A percentile compares a stretch with the other conserved stretches of the same genome.
Evolutionary conservation across 2,329 filamentous ascomycete genomes (phyloP).

Genomic region (Colletotrichum siamense): DNA sequence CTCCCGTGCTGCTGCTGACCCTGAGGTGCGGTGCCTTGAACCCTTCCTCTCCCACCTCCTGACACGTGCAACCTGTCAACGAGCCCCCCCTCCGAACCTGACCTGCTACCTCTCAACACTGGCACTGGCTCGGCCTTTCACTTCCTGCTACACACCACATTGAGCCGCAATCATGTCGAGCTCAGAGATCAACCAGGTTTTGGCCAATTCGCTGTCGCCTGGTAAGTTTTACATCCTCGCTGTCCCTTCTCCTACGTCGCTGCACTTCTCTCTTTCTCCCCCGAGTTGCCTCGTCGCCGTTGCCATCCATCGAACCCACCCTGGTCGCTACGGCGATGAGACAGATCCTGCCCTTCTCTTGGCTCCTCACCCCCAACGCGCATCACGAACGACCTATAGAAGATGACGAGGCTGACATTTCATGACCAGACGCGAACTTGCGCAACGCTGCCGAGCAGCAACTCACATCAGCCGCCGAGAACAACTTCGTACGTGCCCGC

Average conservation of each 20-base stretch:
- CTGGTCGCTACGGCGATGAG: constrained; percentile 3
- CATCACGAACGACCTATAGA: not conserved
- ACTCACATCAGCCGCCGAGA: constrained; percentile 88
- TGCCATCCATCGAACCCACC: not conserved
- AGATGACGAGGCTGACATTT: constrained; percentile 30
- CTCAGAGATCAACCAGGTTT: constrained; percentile 97
- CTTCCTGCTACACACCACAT: constrained; percentile 18
- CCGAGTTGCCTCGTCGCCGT: not conserved
- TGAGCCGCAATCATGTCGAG: constrained; percentile 62
- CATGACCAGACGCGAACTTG: constrained; percentile 76
- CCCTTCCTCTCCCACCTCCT: constrained; percentile 20
- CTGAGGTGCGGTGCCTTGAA: constrained; percentile 12
- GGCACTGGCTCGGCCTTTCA: constrained; percentile 18
- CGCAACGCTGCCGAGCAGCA: constrained; percentile 94
- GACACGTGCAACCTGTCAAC: constrained; percentile 22
- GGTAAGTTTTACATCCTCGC: constrained; percentile 63
- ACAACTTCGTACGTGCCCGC: constrained; percentile 80
- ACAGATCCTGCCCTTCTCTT: not conserved
- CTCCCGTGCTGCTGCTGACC: constrained; percentile 11
- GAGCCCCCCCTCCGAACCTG: constrained; percentile 13
- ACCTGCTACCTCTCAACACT: constrained; percentile 12
- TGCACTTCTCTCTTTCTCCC: constrained; percentile 2
- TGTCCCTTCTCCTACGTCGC: not conserved
- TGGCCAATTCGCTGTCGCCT: constrained; percentile 94
- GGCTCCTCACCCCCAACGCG: constrained; percentile 8